phyloP scores from a whole-genome alignment of 345 rosid species.

The Syzygium jambos region DNA sequence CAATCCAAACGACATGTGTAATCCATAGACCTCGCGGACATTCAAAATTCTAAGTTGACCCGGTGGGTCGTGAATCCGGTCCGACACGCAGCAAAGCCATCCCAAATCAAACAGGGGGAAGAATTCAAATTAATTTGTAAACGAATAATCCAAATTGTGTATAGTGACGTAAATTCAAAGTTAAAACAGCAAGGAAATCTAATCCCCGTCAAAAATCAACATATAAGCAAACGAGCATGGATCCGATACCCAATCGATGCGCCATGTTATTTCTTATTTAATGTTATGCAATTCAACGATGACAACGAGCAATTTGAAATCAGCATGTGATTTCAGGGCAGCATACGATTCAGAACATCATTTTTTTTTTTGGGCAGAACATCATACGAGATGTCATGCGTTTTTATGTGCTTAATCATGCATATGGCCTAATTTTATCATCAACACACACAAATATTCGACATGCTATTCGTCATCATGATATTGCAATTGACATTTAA shows the following conservation, averaged over 20 bases:
- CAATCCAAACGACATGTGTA: background rate
- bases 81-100: background rate
- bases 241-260: too few species aligned
- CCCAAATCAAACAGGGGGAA: background rate
- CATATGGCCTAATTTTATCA: background rate
- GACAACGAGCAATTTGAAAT: background rate
- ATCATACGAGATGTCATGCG: background rate
- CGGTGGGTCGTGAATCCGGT: accelerated
- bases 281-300: background rate
- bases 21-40: background rate
- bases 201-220: background rate
- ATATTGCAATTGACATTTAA: background rate
- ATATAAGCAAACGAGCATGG: too few species aligned
- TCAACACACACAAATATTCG: too few species aligned
- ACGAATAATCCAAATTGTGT: background rate
- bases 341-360: background rate
- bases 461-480: background rate
- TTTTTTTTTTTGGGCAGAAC: background rate
- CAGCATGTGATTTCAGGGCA: background rate
- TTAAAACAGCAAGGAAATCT: background rate
- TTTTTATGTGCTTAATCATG: background rate
- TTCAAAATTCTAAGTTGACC: background rate
- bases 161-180: background rate
- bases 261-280: background rate
- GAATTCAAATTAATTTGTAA: background rate